Conservation (phyloP, 495 filamentous ascomycete species). For the Bombardia bombarda region DNA sequence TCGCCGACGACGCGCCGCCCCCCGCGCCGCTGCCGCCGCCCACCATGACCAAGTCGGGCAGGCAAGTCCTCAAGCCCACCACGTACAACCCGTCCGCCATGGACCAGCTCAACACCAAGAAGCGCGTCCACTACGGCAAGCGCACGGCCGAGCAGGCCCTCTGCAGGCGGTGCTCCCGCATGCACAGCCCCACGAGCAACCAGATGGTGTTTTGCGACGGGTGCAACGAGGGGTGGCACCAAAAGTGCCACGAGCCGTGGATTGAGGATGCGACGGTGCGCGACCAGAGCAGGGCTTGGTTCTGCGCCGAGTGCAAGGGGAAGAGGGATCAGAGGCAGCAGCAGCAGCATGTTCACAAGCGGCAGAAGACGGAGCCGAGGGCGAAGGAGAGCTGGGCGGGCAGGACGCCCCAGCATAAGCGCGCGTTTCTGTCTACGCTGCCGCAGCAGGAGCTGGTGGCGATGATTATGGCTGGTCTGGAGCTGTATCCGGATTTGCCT, state of each 20-base stretch:
- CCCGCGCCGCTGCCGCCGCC: conserved; percentile 46
- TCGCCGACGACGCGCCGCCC: neutral
- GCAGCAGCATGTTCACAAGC: neutral
- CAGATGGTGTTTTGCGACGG: conserved; percentile 92
- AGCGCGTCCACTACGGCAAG: conserved; percentile 38
- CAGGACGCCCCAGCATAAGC: conserved; percentile 27
- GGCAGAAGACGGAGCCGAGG: conserved; percentile 7
- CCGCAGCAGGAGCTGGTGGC: conserved; percentile 26
- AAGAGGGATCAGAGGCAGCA: conserved; percentile 29
- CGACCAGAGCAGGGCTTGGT: conserved; percentile 62
- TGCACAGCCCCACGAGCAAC: conserved; percentile 67
- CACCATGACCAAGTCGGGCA: conserved; percentile 75
- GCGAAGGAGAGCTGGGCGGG: conserved; percentile 34
- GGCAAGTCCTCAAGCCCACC: conserved; percentile 67
- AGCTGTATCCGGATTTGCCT: conserved; percentile 33
- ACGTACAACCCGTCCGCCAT: conserved; percentile 56
- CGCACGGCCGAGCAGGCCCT: conserved; percentile 43
- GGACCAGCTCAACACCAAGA: conserved; percentile 23
- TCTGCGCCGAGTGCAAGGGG: conserved; percentile 58
- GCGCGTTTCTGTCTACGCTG: conserved; percentile 31
- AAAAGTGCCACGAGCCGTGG: conserved; percentile 78
- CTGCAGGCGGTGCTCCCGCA: conserved; percentile 73
- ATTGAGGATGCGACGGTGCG: conserved; percentile 63
- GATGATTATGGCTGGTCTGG: conserved; percentile 19
- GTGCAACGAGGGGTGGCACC: conserved; percentile 85